Conservation (phyloP, 441 rosid genomes). For the Capsella rubella region DNA sequence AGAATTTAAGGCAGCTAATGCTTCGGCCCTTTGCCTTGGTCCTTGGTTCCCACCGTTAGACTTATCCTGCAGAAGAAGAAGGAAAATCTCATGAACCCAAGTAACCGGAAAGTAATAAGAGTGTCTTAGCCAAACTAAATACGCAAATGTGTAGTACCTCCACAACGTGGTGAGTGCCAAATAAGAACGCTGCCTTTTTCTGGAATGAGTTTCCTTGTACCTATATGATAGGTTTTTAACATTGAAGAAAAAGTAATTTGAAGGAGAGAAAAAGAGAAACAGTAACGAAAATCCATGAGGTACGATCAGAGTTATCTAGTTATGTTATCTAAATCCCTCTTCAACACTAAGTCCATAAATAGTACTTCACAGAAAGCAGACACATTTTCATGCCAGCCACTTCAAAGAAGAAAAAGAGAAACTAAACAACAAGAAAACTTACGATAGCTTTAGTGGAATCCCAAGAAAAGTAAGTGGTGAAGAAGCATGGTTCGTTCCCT, state of each 20-base stretch:
- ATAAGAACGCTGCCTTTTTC: constrained; percentile 84
- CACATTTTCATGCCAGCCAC: constrained; percentile 8
- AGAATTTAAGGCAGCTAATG: constrained; percentile 92
- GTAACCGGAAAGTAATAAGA: not conserved
- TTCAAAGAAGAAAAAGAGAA: not conserved
- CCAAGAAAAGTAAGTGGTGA: constrained; percentile 92
- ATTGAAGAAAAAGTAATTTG: not conserved
- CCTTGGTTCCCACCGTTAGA: constrained; percentile 77
- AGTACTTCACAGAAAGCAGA: not conserved
- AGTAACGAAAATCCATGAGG: not conserved
- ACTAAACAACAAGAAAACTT: constrained; percentile 39
- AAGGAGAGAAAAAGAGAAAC: not conserved
- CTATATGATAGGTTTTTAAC: constrained; percentile 48
- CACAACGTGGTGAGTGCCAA: constrained; percentile 72
- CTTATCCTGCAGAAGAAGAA: constrained; percentile 64
- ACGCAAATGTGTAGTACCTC: constrained; percentile 57
- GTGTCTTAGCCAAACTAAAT: not conserved
- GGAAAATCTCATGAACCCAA: constrained; percentile 14
- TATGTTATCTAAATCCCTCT: not conserved
- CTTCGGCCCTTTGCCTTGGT: constrained; percentile 98
- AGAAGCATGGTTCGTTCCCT: constrained; percentile 98
- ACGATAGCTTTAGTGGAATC: constrained; percentile 83
- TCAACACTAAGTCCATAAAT: not conserved
- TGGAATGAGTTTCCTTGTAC: constrained; percentile 97
- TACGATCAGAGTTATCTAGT: not conserved